Percentiles rank a stretch among this genome's conserved stretches.
These are phyloP conservation scores for Venturia nashicola DNA, from an alignment of 2,329 filamentous ascomycete species.

Conservation along the genomic window DNA sequence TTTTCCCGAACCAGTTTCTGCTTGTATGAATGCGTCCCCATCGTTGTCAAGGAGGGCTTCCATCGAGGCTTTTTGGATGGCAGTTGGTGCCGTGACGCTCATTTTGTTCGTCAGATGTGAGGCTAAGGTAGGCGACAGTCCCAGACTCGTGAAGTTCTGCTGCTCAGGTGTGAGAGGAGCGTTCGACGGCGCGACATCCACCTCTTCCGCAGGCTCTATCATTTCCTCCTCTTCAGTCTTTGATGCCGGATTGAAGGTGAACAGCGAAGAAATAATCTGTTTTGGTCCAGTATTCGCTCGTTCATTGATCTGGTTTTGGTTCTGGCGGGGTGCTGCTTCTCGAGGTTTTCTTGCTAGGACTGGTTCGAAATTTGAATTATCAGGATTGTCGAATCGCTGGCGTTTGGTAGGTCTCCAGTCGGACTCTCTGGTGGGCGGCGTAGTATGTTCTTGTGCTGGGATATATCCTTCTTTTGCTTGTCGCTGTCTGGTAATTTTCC, in stretches of 20 bases:
- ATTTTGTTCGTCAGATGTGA: slow-evolving; percentile 77
- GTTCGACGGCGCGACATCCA: slow-evolving; percentile 65
- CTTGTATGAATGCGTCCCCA: slow-evolving; percentile 88
- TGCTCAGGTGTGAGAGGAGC: slow-evolving; percentile 76
- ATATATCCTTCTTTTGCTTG: slow-evolving; percentile 29
- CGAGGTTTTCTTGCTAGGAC: neutral
- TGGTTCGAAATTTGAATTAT: slow-evolving; percentile 2
- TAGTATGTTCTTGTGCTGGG: slow-evolving; percentile 10
- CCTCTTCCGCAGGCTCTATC: slow-evolving; percentile 27
- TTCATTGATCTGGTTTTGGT: neutral
- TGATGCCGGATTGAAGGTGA: slow-evolving; percentile 74
- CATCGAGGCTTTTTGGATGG: slow-evolving; percentile 85
- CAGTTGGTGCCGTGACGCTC: slow-evolving; percentile 78
- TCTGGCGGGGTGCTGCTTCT: neutral
- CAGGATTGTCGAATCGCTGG: neutral
- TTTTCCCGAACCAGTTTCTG: slow-evolving; percentile 94
- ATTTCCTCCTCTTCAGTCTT: slow-evolving; percentile 47
- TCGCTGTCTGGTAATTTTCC: slow-evolving; percentile 62
- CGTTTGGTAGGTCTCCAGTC: slow-evolving; percentile 4
- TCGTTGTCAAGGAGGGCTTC: slow-evolving; percentile 68
- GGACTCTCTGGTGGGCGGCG: neutral
- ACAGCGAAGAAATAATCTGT: slow-evolving; percentile 79
- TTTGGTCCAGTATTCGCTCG: slow-evolving; percentile 27
- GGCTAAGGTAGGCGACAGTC: slow-evolving; percentile 68
- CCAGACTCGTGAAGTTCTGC: slow-evolving; percentile 75